phyloP scores from a whole-genome alignment of 1,284 basidiomycete genomes.

The Tylopilus sp. region DNA sequence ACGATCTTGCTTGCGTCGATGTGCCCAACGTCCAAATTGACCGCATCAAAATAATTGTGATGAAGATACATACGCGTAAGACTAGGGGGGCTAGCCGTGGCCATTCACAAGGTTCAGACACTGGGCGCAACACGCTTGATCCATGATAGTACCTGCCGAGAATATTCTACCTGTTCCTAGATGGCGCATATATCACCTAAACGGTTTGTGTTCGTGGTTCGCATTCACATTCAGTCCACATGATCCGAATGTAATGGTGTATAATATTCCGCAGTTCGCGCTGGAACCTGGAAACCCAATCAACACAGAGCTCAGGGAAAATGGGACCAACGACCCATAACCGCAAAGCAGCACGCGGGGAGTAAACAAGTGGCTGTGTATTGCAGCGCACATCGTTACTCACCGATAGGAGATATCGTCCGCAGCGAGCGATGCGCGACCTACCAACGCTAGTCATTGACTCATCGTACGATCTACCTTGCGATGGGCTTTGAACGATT shows the following conservation, averaged over 20 bases:
- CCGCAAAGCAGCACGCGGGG: not conserved
- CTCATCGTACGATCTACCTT: not conserved
- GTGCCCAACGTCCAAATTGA: not conserved
- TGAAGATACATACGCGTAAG: no score
- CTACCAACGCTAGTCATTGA: no score
- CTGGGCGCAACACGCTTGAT: not conserved
- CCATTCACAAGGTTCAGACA: no score
- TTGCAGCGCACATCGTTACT: not conserved
- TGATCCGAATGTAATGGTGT: slow-evolving; percentile 57
- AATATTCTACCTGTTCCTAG: not conserved
- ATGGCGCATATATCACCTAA: not conserved
- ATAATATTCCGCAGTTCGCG: not conserved
- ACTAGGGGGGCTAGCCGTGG: no score
- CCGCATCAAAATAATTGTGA: not conserved
- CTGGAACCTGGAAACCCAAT: not conserved
- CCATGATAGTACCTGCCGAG: not conserved
- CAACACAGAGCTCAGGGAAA: slow-evolving; percentile 54
- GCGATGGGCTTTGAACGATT: no score
- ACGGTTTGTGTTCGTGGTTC: not conserved
- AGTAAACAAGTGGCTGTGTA: not conserved
- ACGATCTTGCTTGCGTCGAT: not conserved
- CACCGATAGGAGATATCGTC: no score
- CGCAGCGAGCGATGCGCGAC: no score
- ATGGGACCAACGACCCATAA: slow-evolving; percentile 59
- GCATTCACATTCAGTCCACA: not conserved